phyloP scores from a whole-genome alignment of 495 filamentous ascomycete species.

The Trichoderma virens region DNA sequence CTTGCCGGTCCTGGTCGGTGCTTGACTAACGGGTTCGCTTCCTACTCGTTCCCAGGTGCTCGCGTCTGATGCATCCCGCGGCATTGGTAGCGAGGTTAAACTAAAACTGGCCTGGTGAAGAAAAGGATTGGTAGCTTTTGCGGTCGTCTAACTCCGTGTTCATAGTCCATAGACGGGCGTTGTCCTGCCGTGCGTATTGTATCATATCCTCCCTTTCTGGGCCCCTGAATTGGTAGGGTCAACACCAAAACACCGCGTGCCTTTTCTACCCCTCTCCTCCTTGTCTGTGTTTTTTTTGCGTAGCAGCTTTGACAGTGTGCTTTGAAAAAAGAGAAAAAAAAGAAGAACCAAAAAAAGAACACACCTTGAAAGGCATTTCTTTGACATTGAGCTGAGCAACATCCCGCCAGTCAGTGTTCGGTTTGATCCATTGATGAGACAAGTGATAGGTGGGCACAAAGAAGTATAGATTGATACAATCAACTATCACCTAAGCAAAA shows the following conservation, averaged over 20 bases:
- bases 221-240: not conserved
- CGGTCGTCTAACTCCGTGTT: not conserved
- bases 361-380: too few relatives aligned
- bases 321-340: too few relatives aligned
- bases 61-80: not conserved
- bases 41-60: not conserved
- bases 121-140: not conserved
- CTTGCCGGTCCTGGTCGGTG: not conserved
- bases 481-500: too few relatives aligned
- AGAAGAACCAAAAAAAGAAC: too few relatives aligned
- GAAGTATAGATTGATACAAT: too few relatives aligned
- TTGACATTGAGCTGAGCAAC: too few relatives aligned
- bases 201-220: not conserved
- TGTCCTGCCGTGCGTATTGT: not conserved
- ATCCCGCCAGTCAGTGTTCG: too few relatives aligned
- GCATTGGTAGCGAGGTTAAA: not conserved
- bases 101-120: not conserved
- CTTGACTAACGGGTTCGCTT: not conserved
- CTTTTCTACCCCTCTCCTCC: too few relatives aligned
- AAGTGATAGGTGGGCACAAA: too few relatives aligned
- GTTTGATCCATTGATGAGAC: too few relatives aligned
- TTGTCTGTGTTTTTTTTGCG: too few relatives aligned
- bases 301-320: too few relatives aligned
- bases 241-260: not conserved
- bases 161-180: not conserved